phyloP scores from a whole-genome alignment of 73 alveolate genomes.

The Uronychia binucleata region DNA sequence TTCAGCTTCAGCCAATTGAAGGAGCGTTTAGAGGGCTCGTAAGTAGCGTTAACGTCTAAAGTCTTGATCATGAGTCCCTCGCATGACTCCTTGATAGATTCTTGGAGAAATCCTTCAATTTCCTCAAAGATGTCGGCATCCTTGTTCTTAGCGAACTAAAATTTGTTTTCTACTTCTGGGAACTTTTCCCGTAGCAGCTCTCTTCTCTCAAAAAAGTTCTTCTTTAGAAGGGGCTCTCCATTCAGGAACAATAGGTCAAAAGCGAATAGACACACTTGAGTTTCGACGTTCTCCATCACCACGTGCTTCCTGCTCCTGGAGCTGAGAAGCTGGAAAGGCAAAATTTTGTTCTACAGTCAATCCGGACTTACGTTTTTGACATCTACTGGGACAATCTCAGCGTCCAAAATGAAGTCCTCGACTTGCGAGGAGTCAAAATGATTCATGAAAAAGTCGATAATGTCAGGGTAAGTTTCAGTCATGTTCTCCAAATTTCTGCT shows the following conservation, averaged over 20 bases:
- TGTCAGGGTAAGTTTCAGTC: slow-evolving; percentile 99
- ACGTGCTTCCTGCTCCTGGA: slow-evolving; percentile 97
- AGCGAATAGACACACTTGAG: slow-evolving; percentile 85
- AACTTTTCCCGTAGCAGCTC: slow-evolving; percentile 64
- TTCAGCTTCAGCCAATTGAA: slow-evolving; percentile 99
- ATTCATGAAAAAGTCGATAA: slow-evolving; percentile 81
- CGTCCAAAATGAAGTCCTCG: slow-evolving; percentile 93
- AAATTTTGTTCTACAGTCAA: no score
- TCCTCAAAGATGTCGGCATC: slow-evolving; percentile 93
- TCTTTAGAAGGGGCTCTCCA: slow-evolving; percentile 82
- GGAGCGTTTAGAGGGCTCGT: slow-evolving; percentile 99
- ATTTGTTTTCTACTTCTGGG: slow-evolving; percentile 55
- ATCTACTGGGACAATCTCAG: slow-evolving; percentile 99
- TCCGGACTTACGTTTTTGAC: slow-evolving; percentile 76
- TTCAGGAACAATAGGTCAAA: slow-evolving; percentile 90
- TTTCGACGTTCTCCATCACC: slow-evolving; percentile 82
- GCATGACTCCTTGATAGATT: slow-evolving; percentile 91
- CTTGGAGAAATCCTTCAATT: slow-evolving; percentile 88
- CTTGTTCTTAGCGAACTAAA: slow-evolving; percentile 86
- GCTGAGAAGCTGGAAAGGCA: slow-evolving; percentile 95
- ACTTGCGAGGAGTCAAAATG: slow-evolving; percentile 65
- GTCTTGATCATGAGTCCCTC: slow-evolving; percentile 99
- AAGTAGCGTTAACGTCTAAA: slow-evolving; percentile 92
- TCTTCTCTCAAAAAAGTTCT: slow-evolving; percentile 76
- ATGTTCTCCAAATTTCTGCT: slow-evolving; percentile 98